Conservation (phyloP, 2,329 filamentous ascomycete genomes). For the Microdochium trichocladiopsis region DNA sequence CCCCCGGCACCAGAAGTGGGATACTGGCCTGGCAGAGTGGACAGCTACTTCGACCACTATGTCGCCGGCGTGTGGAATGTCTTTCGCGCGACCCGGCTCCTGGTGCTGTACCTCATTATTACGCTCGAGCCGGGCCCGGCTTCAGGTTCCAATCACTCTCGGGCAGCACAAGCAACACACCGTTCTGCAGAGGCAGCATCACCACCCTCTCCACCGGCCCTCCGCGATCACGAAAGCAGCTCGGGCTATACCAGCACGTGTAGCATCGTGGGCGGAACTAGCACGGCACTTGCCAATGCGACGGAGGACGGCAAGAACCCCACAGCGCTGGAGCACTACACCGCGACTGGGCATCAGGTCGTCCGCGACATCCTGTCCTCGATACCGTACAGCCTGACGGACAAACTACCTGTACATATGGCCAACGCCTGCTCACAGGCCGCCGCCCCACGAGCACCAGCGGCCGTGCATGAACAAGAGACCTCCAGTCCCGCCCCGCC, state of each 20-base stretch:
- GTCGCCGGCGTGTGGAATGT: constrained; percentile 8
- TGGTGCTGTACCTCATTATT: constrained; percentile 1
- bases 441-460: background rate
- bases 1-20: constrained; percentile 2
- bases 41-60: constrained; percentile 8
- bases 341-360: background rate
- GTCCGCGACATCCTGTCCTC: background rate
- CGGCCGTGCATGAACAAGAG: background rate
- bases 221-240: too few species aligned
- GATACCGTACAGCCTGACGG: background rate
- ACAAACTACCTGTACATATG: background rate
- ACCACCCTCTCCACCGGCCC: background rate
- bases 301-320: too few species aligned
- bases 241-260: too few species aligned
- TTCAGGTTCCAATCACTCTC: background rate
- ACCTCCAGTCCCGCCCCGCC: background rate
- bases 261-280: too few species aligned
- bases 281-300: too few species aligned
- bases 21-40: constrained; percentile 6
- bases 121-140: background rate
- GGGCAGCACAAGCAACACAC: too few species aligned
- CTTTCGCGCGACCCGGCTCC: constrained; percentile 4
- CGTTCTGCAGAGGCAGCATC: too few species aligned
- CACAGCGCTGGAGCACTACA: background rate
- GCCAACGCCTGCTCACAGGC: background rate